These are phyloP conservation scores for Wickerhamomyces sp. DNA, from an alignment of 1,139 yeast genomes.

Conservation along the genomic window DNA sequence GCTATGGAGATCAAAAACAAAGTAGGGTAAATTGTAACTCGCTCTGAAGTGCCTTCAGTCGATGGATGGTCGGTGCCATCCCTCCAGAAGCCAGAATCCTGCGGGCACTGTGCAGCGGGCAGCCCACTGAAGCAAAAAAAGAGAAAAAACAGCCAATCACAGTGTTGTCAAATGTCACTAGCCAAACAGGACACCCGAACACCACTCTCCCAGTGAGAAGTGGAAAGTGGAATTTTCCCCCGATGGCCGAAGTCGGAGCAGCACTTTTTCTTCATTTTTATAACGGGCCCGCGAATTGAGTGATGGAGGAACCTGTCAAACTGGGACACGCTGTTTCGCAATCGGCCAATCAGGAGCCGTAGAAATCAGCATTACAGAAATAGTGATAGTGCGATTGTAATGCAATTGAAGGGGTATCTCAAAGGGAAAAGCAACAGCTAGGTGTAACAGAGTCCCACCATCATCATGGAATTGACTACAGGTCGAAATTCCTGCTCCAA, in stretches of 20 bases:
- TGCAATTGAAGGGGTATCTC: background rate
- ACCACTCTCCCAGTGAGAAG: background rate
- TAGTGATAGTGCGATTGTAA: background rate
- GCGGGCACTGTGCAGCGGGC: no score
- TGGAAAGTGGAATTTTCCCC: no score
- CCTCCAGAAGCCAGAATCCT: no score
- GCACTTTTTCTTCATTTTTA: background rate
- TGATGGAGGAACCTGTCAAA: background rate
- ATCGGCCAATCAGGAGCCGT: conserved; percentile 4
- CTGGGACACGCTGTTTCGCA: conserved; percentile 1
- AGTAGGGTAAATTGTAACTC: background rate
- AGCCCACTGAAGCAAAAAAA: no score
- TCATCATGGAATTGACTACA: no score
- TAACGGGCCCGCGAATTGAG: conserved; percentile 9
- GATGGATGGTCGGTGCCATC: no score
- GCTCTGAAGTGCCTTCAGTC: no score
- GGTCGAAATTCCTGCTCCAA: no score
- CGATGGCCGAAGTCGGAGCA: conserved; percentile 1
- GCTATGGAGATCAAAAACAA: no score
- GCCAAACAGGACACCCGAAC: background rate
- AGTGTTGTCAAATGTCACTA: background rate
- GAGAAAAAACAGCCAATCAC: background rate
- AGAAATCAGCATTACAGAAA: conserved; percentile 6
- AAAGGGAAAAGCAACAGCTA: background rate
- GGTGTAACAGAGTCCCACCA: background rate